Conservation (phyloP, 768 basidiomycete species). For the Clitopilus hobsonii region DNA sequence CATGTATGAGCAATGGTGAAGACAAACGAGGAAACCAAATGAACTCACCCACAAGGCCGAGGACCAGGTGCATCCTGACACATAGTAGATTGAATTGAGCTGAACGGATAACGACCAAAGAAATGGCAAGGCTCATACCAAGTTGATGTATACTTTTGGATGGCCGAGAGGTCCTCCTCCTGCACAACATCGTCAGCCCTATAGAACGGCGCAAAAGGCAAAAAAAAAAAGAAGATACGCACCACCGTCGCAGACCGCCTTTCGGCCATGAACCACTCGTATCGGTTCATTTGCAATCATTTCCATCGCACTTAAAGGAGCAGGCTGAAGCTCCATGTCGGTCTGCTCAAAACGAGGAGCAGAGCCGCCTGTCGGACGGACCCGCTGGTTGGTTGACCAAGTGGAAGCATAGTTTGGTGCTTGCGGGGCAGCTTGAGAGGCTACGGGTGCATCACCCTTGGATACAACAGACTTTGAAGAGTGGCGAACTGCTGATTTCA, state of each 20-base stretch:
- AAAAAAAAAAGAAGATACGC: constrained; percentile 22
- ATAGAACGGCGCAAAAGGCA: not conserved
- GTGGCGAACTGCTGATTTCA: constrained; percentile 25
- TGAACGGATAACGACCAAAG: not conserved
- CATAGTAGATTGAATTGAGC: constrained; percentile 1
- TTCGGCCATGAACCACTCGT: constrained; percentile 73
- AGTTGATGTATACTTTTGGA: constrained; percentile 94
- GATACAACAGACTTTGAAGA: constrained; percentile 19
- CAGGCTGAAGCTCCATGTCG: constrained; percentile 80
- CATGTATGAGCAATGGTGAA: constrained; percentile 8
- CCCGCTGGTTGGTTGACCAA: constrained; percentile 83
- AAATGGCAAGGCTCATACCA: constrained; percentile 47
- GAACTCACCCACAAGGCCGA: constrained; percentile 82
- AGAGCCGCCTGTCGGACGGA: constrained; percentile 53
- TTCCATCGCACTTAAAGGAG: constrained; percentile 87
- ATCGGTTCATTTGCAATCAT: constrained; percentile 85
- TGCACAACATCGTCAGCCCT: constrained; percentile 22
- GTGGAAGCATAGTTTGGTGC: constrained; percentile 78
- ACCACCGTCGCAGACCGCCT: constrained; percentile 96
- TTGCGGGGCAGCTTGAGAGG: constrained; percentile 46
- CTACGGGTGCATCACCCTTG: constrained; percentile 25
- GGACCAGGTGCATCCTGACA: constrained; percentile 85
- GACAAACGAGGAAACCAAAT: constrained; percentile 2
- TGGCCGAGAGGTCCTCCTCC: constrained; percentile 95
- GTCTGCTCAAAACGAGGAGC: constrained; percentile 94